Evolutionary conservation across 2,329 filamentous ascomycete species (phyloP).

Genomic region (Ceratocystis colombiana): DNA sequence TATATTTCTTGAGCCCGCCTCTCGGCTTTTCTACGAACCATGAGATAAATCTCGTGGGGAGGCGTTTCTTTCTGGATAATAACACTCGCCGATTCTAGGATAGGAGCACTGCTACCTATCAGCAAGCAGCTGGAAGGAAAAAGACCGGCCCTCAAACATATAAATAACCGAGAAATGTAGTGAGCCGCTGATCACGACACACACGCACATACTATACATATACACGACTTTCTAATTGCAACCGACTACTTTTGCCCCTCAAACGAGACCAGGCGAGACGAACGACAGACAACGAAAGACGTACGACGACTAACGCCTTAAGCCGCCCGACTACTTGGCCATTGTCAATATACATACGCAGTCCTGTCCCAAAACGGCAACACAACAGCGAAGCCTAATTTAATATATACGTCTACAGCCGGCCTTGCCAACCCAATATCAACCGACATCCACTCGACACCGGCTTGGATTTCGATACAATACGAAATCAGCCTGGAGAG

Average conservation of each 20-base stretch:
- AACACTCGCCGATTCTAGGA: not conserved
- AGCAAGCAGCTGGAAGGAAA: not conserved
- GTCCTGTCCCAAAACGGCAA: not conserved
- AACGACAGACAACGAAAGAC: too few species aligned
- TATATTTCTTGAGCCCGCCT: not conserved
- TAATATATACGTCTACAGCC: not conserved
- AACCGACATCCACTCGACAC: not conserved
- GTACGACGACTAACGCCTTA: not conserved
- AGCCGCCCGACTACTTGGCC: conserved; percentile 7
- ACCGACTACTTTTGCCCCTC: too few species aligned
- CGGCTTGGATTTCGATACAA: too few species aligned
- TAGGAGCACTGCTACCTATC: not conserved
- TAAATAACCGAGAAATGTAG: conserved; percentile 5
- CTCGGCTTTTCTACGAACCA: not conserved
- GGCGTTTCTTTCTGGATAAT: not conserved
- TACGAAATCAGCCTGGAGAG: too few species aligned
- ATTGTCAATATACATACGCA: not conserved
- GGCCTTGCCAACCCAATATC: not conserved
- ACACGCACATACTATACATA: not conserved
- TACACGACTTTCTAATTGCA: not conserved
- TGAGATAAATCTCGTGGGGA: conserved; percentile 7
- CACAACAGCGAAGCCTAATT: not conserved
- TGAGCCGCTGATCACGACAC: conserved; percentile 6
- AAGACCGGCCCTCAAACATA: not conserved
- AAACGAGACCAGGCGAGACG: too few species aligned